Percentiles rank a stretch among this genome's conserved stretches.
phyloP scores from a whole-genome alignment of 306 rosid genomes.

The Prunus mira region DNA sequence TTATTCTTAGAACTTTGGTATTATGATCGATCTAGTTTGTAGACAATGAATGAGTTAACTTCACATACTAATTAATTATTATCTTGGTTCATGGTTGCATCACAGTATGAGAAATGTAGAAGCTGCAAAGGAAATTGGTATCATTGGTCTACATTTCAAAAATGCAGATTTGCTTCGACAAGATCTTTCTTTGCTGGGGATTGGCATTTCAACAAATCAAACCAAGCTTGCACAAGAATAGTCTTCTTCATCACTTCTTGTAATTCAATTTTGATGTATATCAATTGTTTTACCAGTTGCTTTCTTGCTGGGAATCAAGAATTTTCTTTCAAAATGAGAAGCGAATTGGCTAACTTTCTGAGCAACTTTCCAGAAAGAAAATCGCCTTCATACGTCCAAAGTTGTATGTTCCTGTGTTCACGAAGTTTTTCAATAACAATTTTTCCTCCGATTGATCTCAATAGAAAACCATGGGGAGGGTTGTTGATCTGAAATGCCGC shows the following conservation, averaged over 20 bases:
- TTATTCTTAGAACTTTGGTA: no score
- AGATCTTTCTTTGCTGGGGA: constrained; percentile 55
- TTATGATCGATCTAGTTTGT: neutral
- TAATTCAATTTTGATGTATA: neutral
- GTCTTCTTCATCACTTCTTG: neutral
- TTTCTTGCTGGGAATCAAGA: neutral
- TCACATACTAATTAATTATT: neutral
- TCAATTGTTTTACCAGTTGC: neutral
- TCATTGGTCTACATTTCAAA: constrained; percentile 68
- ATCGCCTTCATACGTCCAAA: neutral
- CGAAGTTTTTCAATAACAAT: neutral
- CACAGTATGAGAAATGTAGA: constrained; percentile 63
- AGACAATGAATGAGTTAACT: neutral
- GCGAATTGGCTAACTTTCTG: no score
- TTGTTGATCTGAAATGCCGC: no score
- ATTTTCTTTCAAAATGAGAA: neutral
- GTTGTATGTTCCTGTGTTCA: neutral
- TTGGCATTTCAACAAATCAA: constrained; percentile 41
- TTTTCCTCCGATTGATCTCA: no score
- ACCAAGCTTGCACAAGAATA: neutral
- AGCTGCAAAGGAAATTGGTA: constrained; percentile 75
- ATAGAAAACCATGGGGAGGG: no score
- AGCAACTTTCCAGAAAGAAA: neutral
- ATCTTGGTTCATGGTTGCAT: neutral
- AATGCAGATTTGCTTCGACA: constrained; percentile 45